A percentile compares a stretch with the other conserved stretches of the same genome.
phyloP scores from a whole-genome alignment of 2,329 filamentous ascomycete species.

The Hirsutella rhossiliensis region DNA sequence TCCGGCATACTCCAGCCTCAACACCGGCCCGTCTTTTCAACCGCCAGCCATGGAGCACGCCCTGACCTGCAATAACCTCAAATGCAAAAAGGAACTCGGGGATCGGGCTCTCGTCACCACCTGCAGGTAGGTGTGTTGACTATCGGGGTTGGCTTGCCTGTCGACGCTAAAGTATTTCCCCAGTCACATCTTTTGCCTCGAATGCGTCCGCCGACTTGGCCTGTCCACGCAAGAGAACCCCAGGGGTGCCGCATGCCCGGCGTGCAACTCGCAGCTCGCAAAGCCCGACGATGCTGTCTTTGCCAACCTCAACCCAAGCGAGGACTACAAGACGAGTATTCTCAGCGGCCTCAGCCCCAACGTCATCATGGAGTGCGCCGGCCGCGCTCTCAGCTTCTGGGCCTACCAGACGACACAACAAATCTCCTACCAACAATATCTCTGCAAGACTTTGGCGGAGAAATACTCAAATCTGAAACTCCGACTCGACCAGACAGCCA shows the following conservation, averaged over 20 bases:
- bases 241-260: conserved; percentile 51
- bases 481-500: conserved; percentile 60
- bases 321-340: conserved; percentile 83
- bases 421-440: conserved; percentile 66
- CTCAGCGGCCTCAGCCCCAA: conserved; percentile 72
- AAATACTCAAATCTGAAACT: conserved; percentile 54
- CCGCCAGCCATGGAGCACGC: conserved; percentile 55
- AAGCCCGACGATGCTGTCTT: conserved; percentile 66
- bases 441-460: conserved; percentile 59
- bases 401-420: conserved; percentile 77
- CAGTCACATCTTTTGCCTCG: conserved; percentile 76
- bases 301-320: conserved; percentile 61
- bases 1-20: background rate
- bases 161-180: background rate
- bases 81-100: conserved; percentile 57
- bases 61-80: conserved; percentile 69
- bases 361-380: conserved; percentile 77
- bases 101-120: conserved; percentile 75
- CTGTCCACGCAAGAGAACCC: conserved; percentile 32
- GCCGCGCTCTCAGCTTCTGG: conserved; percentile 72
- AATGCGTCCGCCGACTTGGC: conserved; percentile 56
- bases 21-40: background rate
- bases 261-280: conserved; percentile 55
- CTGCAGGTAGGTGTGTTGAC: conserved; percentile 51
- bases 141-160: background rate